These are phyloP conservation scores for Heliocybe sulcata DNA, from an alignment of 1,284 basidiomycete species.

Conservation along the genomic window DNA sequence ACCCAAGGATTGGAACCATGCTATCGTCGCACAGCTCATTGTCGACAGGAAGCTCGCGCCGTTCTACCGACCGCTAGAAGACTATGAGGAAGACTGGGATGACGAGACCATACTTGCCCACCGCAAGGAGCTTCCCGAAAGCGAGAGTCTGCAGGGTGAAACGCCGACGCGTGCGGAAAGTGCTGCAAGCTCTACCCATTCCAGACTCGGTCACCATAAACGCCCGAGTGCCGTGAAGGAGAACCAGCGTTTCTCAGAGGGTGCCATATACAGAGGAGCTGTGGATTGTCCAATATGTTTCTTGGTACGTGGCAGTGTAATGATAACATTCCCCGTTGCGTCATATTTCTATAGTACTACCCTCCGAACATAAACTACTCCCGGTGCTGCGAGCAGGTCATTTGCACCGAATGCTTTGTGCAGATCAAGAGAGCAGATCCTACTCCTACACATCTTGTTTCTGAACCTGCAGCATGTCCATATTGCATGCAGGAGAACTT, in stretches of 20 bases:
- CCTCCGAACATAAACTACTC: constrained; percentile 95
- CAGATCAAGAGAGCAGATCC: constrained; percentile 97
- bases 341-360: constrained; percentile 59
- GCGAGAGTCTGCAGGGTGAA: constrained; percentile 28
- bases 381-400: constrained; percentile 95
- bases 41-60: constrained; percentile 85
- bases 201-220: constrained; percentile 34
- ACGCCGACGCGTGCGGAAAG: constrained; percentile 19
- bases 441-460: constrained; percentile 85
- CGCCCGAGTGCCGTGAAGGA: constrained; percentile 49
- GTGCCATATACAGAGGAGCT: constrained; percentile 78
- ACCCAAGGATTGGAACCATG: constrained; percentile 84
- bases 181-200: constrained; percentile 15
- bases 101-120: constrained; percentile 77
- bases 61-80: constrained; percentile 93
- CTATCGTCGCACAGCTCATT: constrained; percentile 82
- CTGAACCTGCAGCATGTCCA: constrained; percentile 92
- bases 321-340: constrained; percentile 5
- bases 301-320: constrained; percentile 57
- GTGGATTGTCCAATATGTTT: constrained; percentile 99
- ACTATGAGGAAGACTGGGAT: constrained; percentile 84
- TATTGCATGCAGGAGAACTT: constrained; percentile 98
- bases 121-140: constrained; percentile 53
- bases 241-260: constrained; percentile 54
- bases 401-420: constrained; percentile 99